Evolutionary conservation across 495 filamentous ascomycete genomes (phyloP).

Genomic region (Tuber aestivum): DNA sequence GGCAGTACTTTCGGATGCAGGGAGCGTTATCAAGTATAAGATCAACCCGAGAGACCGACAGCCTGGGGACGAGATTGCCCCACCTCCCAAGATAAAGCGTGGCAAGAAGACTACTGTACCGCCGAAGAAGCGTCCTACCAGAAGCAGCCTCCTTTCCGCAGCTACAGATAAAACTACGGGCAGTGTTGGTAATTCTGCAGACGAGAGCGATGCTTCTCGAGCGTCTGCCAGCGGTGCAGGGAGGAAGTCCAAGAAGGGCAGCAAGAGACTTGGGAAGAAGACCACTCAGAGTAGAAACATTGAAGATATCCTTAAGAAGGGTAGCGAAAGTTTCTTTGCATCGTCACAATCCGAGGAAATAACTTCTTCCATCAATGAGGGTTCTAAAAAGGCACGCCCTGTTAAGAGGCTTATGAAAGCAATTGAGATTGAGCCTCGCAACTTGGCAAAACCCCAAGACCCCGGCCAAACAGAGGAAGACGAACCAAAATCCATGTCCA

Average conservation of each 20-base stretch:
- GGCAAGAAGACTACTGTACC: constrained; percentile 14
- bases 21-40: constrained; percentile 15
- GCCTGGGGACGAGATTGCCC: constrained; percentile 3
- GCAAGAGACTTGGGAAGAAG: constrained; percentile 23
- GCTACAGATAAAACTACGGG: constrained; percentile 13
- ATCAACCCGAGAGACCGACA: constrained; percentile 2
- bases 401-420: neutral
- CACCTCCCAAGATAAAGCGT: constrained; percentile 6
- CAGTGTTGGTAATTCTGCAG: constrained; percentile 23
- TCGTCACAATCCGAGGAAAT: constrained; percentile 25
- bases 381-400: neutral
- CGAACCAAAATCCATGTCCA: neutral
- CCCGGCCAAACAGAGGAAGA: constrained; percentile 1
- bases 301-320: constrained; percentile 29
- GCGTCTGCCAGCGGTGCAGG: constrained; percentile 9
- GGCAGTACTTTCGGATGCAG: constrained; percentile 19
- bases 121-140: constrained; percentile 17
- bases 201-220: constrained; percentile 22
- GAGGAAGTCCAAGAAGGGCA: constrained; percentile 13
- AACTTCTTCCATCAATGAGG: constrained; percentile 5
- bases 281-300: constrained; percentile 7
- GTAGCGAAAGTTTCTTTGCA: constrained; percentile 30
- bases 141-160: constrained; percentile 20
- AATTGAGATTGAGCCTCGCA: neutral
- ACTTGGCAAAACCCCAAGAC: neutral